These are phyloP conservation scores for Phaeosphaeria sp. DNA, from an alignment of 2,329 filamentous ascomycete genomes.

Conservation along the genomic window DNA sequence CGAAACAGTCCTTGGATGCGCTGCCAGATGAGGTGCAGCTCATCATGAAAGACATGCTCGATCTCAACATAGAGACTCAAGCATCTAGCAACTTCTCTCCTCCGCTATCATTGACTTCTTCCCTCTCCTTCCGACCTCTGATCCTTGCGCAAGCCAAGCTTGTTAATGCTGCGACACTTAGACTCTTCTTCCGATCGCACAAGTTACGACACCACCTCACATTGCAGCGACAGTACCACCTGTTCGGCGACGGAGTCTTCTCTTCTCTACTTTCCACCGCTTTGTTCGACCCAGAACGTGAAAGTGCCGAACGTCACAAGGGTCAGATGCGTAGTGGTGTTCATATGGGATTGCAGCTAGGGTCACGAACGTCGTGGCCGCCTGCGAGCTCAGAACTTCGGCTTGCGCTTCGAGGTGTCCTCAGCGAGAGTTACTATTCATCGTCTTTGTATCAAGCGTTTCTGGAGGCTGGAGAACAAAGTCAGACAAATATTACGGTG, in stretches of 20 bases:
- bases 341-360: conserved; percentile 81
- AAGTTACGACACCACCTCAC: conserved; percentile 74
- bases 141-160: conserved; percentile 76
- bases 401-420: conserved; percentile 83
- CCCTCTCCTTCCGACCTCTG: conserved; percentile 78
- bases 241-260: conserved; percentile 86
- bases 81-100: conserved; percentile 50
- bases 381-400: conserved; percentile 93
- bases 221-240: conserved; percentile 79
- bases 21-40: conserved; percentile 39
- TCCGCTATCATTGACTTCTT: conserved; percentile 64
- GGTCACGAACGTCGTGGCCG: conserved; percentile 85
- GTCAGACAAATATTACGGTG: conserved; percentile 8
- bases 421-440: conserved; percentile 74
- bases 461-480: conserved; percentile 3
- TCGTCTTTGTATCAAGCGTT: conserved; percentile 41
- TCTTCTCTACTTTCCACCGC: conserved; percentile 79
- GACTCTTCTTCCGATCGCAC: conserved; percentile 78
- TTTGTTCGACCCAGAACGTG: conserved; percentile 83
- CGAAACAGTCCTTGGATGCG: conserved; percentile 11
- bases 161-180: conserved; percentile 78
- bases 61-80: background rate
- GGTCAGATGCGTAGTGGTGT: conserved; percentile 70
- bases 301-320: conserved; percentile 75
- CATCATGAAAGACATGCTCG: conserved; percentile 29